Base-by-base conservation (phyloP, 768 basidiomycete species). In the Kwoniella heveanensis region DNA sequence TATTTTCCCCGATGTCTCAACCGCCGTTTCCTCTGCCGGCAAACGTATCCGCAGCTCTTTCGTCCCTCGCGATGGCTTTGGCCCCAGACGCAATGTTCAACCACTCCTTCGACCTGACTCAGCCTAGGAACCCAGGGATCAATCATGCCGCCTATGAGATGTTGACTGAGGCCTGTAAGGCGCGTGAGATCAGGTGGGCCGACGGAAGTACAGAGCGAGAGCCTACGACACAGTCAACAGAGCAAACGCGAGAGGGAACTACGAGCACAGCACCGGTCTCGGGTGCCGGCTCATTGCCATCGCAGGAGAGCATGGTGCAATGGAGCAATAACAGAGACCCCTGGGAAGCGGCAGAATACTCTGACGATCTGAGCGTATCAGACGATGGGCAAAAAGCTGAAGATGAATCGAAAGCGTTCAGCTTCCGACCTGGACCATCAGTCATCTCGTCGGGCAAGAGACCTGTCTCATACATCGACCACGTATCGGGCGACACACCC, bases 31-130 rank as follows among this genome's bases (percentile, higher is more conserved):
- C 71, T 4, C 53, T 75, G 2, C 73, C 73, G 5, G 57, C 73
- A 4, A 60, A 52, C 10, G 67, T 70, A 10, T 75, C 73, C 17
- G 71, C 73, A 1, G 73, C 73, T 1, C 36, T 75, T 17, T 72
- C 73, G 0, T 66, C 66, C 8, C 39, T 75, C 15, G 73, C 73
- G 5, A 54, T 60, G 1, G 73, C 71, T 21, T 55, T 75, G 10
- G 67, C 68, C 0, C 69, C 73, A 1, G 29, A 57, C n/a, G 36
- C 54, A 1, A 60, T 67, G 9, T 72, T 67, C 48, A 25, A 48
- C 21, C 39, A 44, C 4, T 24, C 30, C 6, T 15, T 44, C 2
- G 37, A 50, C 48, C 25, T 26, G 25, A 46, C 8, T 50, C 53
- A 46, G 19, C 52, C 39, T 15, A 64, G 62, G 10, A 63, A 68